These are phyloP conservation scores for Metarhizium anisopliae DNA, from an alignment of 2,329 filamentous ascomycete species.

Conservation along the genomic window DNA sequence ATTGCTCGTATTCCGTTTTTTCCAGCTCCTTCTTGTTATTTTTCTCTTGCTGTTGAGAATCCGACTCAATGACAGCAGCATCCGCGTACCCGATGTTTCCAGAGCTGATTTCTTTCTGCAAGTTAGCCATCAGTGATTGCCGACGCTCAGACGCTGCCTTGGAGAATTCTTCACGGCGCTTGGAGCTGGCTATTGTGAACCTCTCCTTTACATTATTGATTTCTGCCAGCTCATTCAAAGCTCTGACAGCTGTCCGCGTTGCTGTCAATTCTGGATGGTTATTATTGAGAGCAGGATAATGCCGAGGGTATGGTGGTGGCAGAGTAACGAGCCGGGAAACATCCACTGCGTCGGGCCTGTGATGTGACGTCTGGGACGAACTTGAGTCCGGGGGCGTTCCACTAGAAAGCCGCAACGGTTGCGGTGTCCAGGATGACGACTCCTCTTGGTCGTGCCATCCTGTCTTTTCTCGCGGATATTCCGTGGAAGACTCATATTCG, in stretches of 20 bases:
- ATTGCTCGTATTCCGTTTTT: constrained; percentile 74
- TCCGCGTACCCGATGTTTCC: constrained; percentile 77
- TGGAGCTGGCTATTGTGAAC: constrained; percentile 47
- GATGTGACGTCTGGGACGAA: constrained; percentile 33
- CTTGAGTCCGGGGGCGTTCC: constrained; percentile 29
- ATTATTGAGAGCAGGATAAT: constrained; percentile 93
- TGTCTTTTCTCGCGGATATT: constrained; percentile 48
- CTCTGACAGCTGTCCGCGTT: constrained; percentile 65
- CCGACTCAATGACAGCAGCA: constrained; percentile 71
- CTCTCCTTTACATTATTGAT: constrained; percentile 58
- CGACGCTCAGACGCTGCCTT: constrained; percentile 43
- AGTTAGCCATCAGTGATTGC: constrained; percentile 59
- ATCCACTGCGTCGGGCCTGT: constrained; percentile 55
- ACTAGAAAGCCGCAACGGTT: constrained; percentile 30
- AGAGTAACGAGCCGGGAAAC: constrained; percentile 88
- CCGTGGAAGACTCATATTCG: constrained; percentile 31
- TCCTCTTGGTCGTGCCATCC: constrained; percentile 43
- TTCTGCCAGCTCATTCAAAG: constrained; percentile 65
- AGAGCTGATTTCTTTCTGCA: constrained; percentile 69
- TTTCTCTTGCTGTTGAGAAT: constrained; percentile 62
- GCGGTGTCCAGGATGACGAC: constrained; percentile 29
- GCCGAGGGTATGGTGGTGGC: constrained; percentile 86
- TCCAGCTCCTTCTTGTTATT: constrained; percentile 61
- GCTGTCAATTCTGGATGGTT: constrained; percentile 81
- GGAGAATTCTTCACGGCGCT: constrained; percentile 46